These are phyloP conservation scores for Torrubiella hemipterigena DNA, from an alignment of 2,329 filamentous ascomycete species.

Conservation along the genomic window DNA sequence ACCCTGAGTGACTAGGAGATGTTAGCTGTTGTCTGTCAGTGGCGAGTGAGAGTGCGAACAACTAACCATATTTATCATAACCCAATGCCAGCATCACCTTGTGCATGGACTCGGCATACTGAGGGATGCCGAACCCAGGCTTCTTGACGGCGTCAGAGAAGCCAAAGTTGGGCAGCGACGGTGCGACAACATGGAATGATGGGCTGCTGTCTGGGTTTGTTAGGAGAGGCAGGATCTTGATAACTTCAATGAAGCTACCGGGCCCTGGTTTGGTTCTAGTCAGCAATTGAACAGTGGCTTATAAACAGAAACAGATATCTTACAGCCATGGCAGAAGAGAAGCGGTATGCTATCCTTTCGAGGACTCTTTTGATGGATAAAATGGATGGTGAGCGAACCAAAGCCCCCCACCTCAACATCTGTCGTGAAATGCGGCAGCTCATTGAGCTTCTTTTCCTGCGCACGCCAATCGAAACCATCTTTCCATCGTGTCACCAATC, in stretches of 20 bases:
- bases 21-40: not conserved
- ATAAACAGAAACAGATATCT: not conserved
- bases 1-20: conserved; percentile 36
- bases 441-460: conserved; percentile 41
- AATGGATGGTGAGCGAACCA: conserved; percentile 45
- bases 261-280: conserved; percentile 33
- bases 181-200: conserved; percentile 45
- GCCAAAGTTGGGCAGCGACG: conserved; percentile 43
- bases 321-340: conserved; percentile 30
- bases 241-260: conserved; percentile 55
- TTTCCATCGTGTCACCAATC: conserved; percentile 17
- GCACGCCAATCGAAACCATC: conserved; percentile 45
- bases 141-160: conserved; percentile 18
- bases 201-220: conserved; percentile 19
- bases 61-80: conserved; percentile 26
- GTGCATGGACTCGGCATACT: conserved; percentile 44
- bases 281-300: not conserved
- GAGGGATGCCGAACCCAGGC: conserved; percentile 17
- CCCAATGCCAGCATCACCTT: conserved; percentile 58
- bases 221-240: conserved; percentile 44
- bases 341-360: conserved; percentile 42
- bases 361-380: conserved; percentile 41
- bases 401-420: conserved; percentile 40
- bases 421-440: conserved; percentile 40
- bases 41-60: not conserved